Percentiles rank a stretch among this genome's conserved stretches.
Evolutionary conservation across 2,329 filamentous ascomycete species (phyloP).

Genomic region (Trichoderma arundinaceum): DNA sequence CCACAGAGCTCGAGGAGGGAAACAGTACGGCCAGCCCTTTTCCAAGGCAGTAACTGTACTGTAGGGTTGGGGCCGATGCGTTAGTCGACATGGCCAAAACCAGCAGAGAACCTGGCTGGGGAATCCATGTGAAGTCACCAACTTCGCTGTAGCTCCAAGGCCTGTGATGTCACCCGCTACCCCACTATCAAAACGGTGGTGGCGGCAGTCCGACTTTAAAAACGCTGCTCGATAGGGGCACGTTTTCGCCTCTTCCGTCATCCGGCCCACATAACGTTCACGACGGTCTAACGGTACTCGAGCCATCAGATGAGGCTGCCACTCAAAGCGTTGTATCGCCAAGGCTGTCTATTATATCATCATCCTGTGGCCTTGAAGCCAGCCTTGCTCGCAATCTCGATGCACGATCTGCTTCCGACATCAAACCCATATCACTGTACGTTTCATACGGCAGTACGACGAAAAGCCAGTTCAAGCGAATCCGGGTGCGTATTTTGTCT

Average conservation of each 20-base stretch:
- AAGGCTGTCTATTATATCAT: slow-evolving; percentile 8
- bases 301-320: neutral
- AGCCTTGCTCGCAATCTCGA: neutral
- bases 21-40: slow-evolving; percentile 11
- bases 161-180: slow-evolving; percentile 28
- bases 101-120: neutral
- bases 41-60: neutral
- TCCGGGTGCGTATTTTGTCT: neutral
- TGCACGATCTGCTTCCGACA: neutral
- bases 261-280: slow-evolving; percentile 40
- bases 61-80: slow-evolving; percentile 3
- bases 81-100: neutral
- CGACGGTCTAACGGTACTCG: neutral
- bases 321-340: neutral
- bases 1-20: slow-evolving; percentile 25
- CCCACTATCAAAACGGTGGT: slow-evolving; percentile 29
- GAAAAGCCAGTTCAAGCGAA: neutral
- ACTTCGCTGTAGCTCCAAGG: neutral
- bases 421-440: neutral
- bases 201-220: neutral
- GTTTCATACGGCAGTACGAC: slow-evolving; percentile 1
- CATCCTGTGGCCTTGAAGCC: neutral
- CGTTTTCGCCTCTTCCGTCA: slow-evolving; percentile 31
- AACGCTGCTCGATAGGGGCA: slow-evolving; percentile 28
- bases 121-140: neutral